Evolutionary conservation across 768 basidiomycete genomes (phyloP).

Genomic region (Pulveroboletus ravenelii): DNA sequence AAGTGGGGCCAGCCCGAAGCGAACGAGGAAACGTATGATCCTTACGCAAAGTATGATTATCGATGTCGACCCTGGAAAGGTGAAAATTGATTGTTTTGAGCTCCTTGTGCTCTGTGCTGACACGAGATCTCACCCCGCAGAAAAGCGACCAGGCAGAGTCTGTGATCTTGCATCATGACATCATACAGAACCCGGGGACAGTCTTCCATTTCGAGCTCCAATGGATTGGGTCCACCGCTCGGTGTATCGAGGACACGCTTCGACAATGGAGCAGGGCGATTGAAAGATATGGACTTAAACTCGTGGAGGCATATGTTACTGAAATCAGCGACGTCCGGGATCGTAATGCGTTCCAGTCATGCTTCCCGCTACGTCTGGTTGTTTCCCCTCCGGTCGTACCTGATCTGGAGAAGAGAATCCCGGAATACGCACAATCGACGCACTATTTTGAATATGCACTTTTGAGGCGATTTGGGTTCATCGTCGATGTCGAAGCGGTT

Average conservation of each 20-base stretch:
- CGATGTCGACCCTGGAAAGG: conserved; percentile 78
- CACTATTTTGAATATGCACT: conserved; percentile 82
- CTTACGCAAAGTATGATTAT: conserved; percentile 90
- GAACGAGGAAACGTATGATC: conserved; percentile 56
- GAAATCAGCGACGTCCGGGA: conserved; percentile 85
- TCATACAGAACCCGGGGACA: conserved; percentile 91
- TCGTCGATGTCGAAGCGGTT: conserved; percentile 77
- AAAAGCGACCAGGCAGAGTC: conserved; percentile 85
- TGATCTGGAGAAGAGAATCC: conserved; percentile 62
- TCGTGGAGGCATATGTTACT: conserved; percentile 91
- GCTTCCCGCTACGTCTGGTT: conserved; percentile 76
- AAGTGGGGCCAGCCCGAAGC: conserved; percentile 39
- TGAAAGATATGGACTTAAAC: conserved; percentile 83
- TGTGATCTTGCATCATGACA: conserved; percentile 86
- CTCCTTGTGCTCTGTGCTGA: conserved; percentile 8
- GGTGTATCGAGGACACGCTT: conserved; percentile 84
- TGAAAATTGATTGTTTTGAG: conserved; percentile 22
- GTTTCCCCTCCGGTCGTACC: conserved; percentile 68
- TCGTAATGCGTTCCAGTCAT: conserved; percentile 88
- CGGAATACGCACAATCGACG: conserved; percentile 58
- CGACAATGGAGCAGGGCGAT: conserved; percentile 77
- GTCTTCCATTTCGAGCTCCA: conserved; percentile 97
- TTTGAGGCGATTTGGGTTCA: conserved; percentile 72
- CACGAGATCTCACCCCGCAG: conserved; percentile 33
- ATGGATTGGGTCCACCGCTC: conserved; percentile 93